Base-by-base conservation (phyloP, 140 eudicot genomes). In the Anethum foeniculum region DNA sequence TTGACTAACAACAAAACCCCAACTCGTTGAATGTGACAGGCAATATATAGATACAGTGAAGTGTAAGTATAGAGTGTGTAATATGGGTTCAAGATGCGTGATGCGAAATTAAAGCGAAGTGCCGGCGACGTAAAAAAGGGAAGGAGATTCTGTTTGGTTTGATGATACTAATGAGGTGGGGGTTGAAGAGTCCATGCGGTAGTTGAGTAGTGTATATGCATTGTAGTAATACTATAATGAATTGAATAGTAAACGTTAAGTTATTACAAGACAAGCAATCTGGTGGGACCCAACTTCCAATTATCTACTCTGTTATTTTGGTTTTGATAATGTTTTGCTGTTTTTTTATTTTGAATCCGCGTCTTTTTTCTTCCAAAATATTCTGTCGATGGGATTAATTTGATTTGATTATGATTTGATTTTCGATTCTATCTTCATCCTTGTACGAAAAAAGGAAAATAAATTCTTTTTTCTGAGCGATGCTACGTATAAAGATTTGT, bases 121-220 rank as follows among this genome's bases (percentile, higher is more conserved):
- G 77, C 52, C 77, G 77, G 77, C 77, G 77, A 72, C 23, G 49
- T 8, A 72, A 43, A 74, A 74, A n/a, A 25, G 38, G 78, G 16
- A 44, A 7, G 15, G 23, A 74, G 47, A 54, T 12, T 41, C 9
- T 72, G 77, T 72, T 72, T 72, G 74, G 74, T 67, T 21, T 69
- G 25, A 15, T 69, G n/a, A 52, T 51, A 52, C 5, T 16, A 16
- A 18, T 5, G 25, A 4, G 25, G 54, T 41, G 8, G 60, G 62
- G 34, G 36, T 25, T 25, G 69, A 62, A 62, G 69, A 25, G 69
- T 62, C 69, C 69, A 62, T 62, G 69, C 69, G 69, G 69, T 62
- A 7, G 69, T 62, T 62, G 69, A n/a, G 69, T n/a, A n/a, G 32
- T 56, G 27, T 11, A 11, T 60, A 10, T 60, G 28, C 25, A n/a